These are phyloP conservation scores for Paxillus involutus DNA, from an alignment of 768 basidiomycete genomes.

Conservation along the genomic window DNA sequence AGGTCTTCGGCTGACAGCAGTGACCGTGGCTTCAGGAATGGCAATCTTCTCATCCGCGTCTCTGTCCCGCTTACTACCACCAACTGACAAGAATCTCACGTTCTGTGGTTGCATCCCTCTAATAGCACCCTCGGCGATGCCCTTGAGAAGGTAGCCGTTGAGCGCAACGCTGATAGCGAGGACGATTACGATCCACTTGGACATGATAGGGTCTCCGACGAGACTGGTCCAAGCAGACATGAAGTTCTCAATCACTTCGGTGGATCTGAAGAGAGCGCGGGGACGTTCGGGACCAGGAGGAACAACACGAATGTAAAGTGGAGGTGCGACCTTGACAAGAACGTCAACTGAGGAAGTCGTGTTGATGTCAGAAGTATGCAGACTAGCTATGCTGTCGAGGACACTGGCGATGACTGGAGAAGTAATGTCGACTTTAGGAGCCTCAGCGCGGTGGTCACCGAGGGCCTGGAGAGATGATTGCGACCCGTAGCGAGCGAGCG, in stretches of 20 bases:
- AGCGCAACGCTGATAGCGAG: conserved; percentile 84
- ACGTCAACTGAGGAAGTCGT: conserved; percentile 37
- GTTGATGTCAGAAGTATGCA: conserved; percentile 17
- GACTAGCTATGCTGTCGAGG: conserved; percentile 53
- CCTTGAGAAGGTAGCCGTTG: conserved; percentile 92
- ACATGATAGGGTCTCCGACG: conserved; percentile 91
- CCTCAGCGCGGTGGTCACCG: conserved; percentile 17
- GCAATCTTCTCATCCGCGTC: conserved; percentile 21
- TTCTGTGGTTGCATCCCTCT: conserved; percentile 29
- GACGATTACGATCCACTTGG: conserved; percentile 92
- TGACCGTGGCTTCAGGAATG: conserved; percentile 9
- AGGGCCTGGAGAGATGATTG: conserved; percentile 14
- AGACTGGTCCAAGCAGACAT: conserved; percentile 89
- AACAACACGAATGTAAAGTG: conserved; percentile 53
- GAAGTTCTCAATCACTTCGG: conserved; percentile 74
- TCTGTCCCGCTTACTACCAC: conserved; percentile 18
- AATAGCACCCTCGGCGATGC: conserved; percentile 61
- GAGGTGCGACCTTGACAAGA: conserved; percentile 62
- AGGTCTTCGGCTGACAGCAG: conserved; percentile 15
- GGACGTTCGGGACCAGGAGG: conserved; percentile 33
- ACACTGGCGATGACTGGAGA: conserved; percentile 57
- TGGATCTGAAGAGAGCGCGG: conserved; percentile 35
- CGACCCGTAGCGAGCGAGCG: conserved; percentile 45
- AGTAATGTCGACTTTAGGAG: conserved; percentile 69
- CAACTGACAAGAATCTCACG: conserved; percentile 29